Base-by-base conservation (phyloP, 1,284 basidiomycete genomes). In the Sporisorium graminicola region DNA sequence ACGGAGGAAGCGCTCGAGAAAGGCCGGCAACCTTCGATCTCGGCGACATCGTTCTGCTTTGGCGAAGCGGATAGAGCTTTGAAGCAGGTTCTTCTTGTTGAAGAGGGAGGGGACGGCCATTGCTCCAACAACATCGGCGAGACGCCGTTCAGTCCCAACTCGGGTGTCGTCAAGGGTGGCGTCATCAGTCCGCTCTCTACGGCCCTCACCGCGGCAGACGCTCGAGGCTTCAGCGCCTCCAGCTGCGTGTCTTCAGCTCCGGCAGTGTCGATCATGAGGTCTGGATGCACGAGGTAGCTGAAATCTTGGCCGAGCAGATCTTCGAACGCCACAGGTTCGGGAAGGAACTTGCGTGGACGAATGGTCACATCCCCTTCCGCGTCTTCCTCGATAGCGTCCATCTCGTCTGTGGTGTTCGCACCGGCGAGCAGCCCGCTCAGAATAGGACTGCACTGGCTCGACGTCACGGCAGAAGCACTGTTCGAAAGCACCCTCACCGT, bases 161-260 rank as follows among this genome's bases (percentile, higher is more conserved):
- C 74, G 2, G 74, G 74, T 27, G 74, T 76, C 24, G 57, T 68
- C 26, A 76, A 35, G 8, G 74, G 61, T 18, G 73, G 67, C 24
- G 73, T 65, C 58, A 69, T 58, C 20, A 60, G 22, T 6, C 58
- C 55, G 13, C 20, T 65, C 18, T 52, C 53, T 33, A 22, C 20
- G 31, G 8, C 40, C 20, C 40, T n/a, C 40, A 43, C 37, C 18
- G 37, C 37, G n/a, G 37, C 14, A 2, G 37, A 40, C 14, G 12
- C 13, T 3, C 13, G 33, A 35, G 7, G 13, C 18, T 40, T n/a
- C 37, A 18, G 16, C 16, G 12, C 18, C 5, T 18, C 37, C 33
- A 35, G 33, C 7, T 40, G 16, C 37, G 10, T 14, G 3, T 43
- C 40, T 20, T 43, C 24, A 5, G 5, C 40, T 20, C 20, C 24